phyloP scores from a whole-genome alignment of 345 rosid genomes.

The Populus alba region DNA sequence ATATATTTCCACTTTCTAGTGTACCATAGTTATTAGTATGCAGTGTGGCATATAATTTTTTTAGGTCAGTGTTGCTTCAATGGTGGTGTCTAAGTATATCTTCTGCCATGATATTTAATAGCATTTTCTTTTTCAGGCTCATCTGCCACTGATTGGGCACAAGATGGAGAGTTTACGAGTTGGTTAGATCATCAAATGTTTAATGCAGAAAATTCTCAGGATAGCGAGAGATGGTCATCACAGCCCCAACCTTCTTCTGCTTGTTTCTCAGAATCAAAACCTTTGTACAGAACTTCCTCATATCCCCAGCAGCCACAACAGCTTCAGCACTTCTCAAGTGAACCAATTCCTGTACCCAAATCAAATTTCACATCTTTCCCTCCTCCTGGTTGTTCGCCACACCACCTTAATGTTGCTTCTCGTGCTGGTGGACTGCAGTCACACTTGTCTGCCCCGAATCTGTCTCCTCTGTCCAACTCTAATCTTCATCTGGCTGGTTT shows the following conservation, averaged over 20 bases:
- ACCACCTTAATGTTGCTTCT: constrained; percentile 50
- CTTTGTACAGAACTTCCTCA: constrained; percentile 81
- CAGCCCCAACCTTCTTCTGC: constrained; percentile 58
- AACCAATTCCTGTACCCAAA: constrained; percentile 60
- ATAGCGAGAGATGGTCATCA: constrained; percentile 79
- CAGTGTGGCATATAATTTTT: neutral
- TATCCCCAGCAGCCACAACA: constrained; percentile 72
- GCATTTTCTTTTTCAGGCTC: constrained; percentile 61
- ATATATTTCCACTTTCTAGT: neutral
- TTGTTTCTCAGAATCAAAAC: constrained; percentile 48
- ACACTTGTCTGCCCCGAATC: constrained; percentile 54
- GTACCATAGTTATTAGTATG: neutral
- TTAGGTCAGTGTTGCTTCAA: neutral
- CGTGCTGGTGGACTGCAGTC: constrained; percentile 50
- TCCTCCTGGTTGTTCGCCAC: constrained; percentile 68
- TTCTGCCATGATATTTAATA: neutral
- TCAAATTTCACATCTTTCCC: constrained; percentile 81
- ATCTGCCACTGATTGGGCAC: constrained; percentile 82
- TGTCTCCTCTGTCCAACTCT: constrained; percentile 60
- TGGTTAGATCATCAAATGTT: constrained; percentile 71
- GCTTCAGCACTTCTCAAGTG: constrained; percentile 63
- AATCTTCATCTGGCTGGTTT: constrained; percentile 54
- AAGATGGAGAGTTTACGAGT: constrained; percentile 64
- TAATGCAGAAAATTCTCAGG: constrained; percentile 55
- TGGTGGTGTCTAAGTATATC: neutral